Conservation (phyloP, 2,329 filamentous ascomycete species). For the Xylariaceae sp. region DNA sequence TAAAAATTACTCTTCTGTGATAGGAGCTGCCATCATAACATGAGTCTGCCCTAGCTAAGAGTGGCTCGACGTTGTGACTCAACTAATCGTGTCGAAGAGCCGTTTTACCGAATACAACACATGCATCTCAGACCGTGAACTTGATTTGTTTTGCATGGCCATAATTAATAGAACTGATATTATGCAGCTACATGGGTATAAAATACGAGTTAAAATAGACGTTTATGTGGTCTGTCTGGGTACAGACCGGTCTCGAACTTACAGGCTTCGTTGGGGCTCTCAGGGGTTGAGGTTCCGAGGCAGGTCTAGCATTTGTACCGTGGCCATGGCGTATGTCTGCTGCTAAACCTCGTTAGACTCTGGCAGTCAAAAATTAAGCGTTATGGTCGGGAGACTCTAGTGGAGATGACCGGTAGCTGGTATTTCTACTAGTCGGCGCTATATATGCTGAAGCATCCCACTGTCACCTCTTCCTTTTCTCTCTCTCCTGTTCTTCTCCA, state of each 20-base stretch:
- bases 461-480: background rate
- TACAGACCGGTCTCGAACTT: background rate
- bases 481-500: background rate
- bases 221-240: background rate
- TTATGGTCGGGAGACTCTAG: background rate
- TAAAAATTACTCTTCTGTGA: background rate
- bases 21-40: too few species aligned
- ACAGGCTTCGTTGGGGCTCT: background rate
- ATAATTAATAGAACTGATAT: background rate
- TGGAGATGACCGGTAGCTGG: background rate
- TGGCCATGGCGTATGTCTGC: background rate
- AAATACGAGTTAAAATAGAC: background rate
- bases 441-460: background rate
- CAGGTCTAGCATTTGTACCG: background rate
- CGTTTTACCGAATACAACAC: background rate
- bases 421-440: background rate
- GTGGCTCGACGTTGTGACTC: background rate
- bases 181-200: background rate
- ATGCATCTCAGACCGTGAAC: background rate
- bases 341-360: background rate
- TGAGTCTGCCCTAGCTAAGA: background rate
- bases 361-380: background rate
- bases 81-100: background rate
- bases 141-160: background rate
- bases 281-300: background rate